phyloP scores from a whole-genome alignment of 352 stramenopile species.

The Phytophthora podocarpi region DNA sequence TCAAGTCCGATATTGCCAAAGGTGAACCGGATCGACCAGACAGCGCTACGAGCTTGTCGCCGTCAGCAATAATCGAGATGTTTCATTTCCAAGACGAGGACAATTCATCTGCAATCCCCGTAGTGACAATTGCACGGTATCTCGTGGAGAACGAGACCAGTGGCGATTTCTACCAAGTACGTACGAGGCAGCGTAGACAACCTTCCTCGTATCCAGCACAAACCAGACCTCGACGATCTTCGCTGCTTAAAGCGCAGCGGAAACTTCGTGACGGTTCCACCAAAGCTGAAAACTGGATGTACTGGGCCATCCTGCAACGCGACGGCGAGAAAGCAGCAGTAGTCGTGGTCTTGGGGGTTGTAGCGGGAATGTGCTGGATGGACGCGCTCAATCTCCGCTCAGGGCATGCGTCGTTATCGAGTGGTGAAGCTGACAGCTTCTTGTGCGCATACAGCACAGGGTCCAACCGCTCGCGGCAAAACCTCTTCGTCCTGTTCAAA shows the following conservation, averaged over 20 bases:
- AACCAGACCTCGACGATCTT: slow-evolving; percentile 8
- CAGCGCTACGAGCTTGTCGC: slow-evolving; percentile 13
- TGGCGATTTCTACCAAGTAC: slow-evolving; percentile 66
- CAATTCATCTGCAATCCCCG: background rate
- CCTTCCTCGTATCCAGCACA: background rate
- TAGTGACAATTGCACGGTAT: slow-evolving; percentile 29
- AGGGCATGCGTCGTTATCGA: background rate
- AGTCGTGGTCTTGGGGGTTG: slow-evolving; percentile 55
- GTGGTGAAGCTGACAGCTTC: slow-evolving; percentile 26
- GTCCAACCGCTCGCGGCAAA: slow-evolving; percentile 55
- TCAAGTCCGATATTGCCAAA: background rate
- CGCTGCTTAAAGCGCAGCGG: slow-evolving; percentile 16
- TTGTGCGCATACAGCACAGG: slow-evolving; percentile 61
- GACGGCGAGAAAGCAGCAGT: slow-evolving; percentile 51
- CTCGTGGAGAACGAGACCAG: slow-evolving; percentile 64
- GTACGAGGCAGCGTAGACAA: slow-evolving; percentile 13
- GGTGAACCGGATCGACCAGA: slow-evolving; percentile 7
- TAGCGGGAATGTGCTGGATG: slow-evolving; percentile 70
- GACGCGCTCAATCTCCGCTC: slow-evolving; percentile 57
- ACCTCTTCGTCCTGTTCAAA: slow-evolving; percentile 78
- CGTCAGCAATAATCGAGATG: slow-evolving; percentile 34
- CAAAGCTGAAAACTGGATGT: slow-evolving; percentile 16
- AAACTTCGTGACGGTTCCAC: slow-evolving; percentile 1
- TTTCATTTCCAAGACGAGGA: slow-evolving; percentile 29
- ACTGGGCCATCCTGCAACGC: slow-evolving; percentile 16